Conservation (phyloP, 163 green algal genomes). For the Scenedesmus sp. region DNA sequence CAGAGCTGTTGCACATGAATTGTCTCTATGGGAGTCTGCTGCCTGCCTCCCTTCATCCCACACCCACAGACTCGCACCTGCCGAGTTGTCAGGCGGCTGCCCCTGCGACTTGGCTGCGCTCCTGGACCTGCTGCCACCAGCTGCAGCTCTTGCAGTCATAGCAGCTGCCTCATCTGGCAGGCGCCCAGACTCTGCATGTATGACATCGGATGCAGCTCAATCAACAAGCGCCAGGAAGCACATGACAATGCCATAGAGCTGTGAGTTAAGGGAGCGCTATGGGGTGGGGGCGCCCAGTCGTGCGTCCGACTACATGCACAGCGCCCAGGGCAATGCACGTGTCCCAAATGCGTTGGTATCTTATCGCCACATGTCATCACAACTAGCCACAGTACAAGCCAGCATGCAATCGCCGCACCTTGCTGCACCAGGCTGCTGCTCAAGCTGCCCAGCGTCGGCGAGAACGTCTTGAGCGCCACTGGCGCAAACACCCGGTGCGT, state of each 20-base stretch:
- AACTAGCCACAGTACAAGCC: too few species aligned
- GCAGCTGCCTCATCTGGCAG: not conserved
- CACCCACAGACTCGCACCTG: not conserved
- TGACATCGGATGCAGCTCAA: not conserved
- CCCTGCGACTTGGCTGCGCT: not conserved
- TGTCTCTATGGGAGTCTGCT: not conserved
- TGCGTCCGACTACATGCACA: too few species aligned
- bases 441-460: conserved; percentile 43
- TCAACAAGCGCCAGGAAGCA: not conserved
- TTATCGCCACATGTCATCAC: too few species aligned
- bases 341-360: too few species aligned
- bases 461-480: conserved; percentile 46
- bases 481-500: not conserved
- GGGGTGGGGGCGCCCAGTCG: too few species aligned
- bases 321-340: too few species aligned
- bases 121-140: not conserved
- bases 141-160: not conserved
- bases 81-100: not conserved
- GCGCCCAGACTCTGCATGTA: not conserved
- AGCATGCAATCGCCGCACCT: not conserved
- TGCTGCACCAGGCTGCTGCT: not conserved
- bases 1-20: too few species aligned
- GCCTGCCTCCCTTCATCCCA: not conserved
- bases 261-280: not conserved
- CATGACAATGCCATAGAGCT: not conserved